Base-by-base conservation (phyloP, 1,284 basidiomycete genomes). In the Melampsora abietis-canadensis region DNA sequence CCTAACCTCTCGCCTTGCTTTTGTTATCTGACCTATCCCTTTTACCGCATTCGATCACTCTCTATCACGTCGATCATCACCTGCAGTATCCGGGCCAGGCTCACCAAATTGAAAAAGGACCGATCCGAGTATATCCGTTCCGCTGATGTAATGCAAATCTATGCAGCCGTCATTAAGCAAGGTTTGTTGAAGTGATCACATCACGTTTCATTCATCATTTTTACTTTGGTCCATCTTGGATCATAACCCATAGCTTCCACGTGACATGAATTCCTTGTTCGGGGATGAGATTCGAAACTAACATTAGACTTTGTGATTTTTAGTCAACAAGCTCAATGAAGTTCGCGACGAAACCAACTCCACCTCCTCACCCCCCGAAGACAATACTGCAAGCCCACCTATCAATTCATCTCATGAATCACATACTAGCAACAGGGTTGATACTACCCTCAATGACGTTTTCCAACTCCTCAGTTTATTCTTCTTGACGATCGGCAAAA, bases 161-260 rank as follows among this genome's bases (percentile, higher is more conserved):
- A 98, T 85, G 91, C 93, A 79, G 87, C 90, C 7, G 92, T 96
- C 77, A 91, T 98, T 77, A 94, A 95, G 82, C 94, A 98, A 87
- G 90, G 94, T 44, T 14, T 44, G 40, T 44, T 10, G 40, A 44
- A 44, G 40, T 44, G 80, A 40, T 24, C 47, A 67, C 40, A 27
- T 51, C 17, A 31, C 21, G 24, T 34, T 62, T 46, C 46, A 31
- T 57, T 48, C 66, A 63, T 57, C 21, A 7, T 66, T 46, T 59
- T 57, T 17, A 48, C 34, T 66, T 68, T 46, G 30, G 34, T 44
- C 12, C 12, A 10, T 12, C 2, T 44, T 44, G 40, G 14, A 44
- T 44, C 40, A 37, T 44, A 12, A 10, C 14, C 34, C 14, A 67
- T 40, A 59, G 74, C 61, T 78, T 17, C 31, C n/a, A 44, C 30